Evolutionary conservation across 495 filamentous ascomycete species (phyloP), one percentile per base, ranked within the genome.

Genomic region (Darksidea phi): DNA sequence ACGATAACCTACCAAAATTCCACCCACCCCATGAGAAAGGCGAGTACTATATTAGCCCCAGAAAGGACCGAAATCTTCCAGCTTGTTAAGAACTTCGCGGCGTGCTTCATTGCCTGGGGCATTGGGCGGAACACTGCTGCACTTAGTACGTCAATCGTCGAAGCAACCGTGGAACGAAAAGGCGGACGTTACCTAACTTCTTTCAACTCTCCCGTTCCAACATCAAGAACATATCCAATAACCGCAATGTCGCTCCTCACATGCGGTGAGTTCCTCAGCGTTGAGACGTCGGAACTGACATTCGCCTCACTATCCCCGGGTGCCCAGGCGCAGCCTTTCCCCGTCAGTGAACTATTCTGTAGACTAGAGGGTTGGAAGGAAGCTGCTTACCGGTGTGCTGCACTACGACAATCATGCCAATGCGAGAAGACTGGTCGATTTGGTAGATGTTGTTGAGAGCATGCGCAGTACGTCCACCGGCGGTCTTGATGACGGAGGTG

Each of bases 361-460:
- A 47, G 18, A 1, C 32, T 4, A 42, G 24, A 54, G 26, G 47
- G 17, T 37, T 24, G 48, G 12, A 17, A 51, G 7, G 20, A 2
- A 17, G 34, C 26, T 45, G 18, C 57, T 20, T 38, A 66, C 63
- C 66, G 49, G 60, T 51, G 37, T 66, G 66, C 24, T 69, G 66
- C 20, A 69, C 63, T 8, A 72, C 64, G n/a, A 75, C 60, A 18
- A 73, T 67, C 24, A 68, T 73, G 21, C 63, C 67, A 7, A 67
- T 64, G 1, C 53, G 26, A 7, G 54, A 66, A 12, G 70, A 57
- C 12, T 72, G 64, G 15, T 73, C 66, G 34, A 73, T 59, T 28
- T 62, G 51, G 15, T 70, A 52, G 25, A 72, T 17, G 37, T 64
- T 54, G 41, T 70, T 47, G 34, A 75, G 59, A 1, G 70, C 70